Base-by-base conservation (phyloP, 1,284 basidiomycete species). In the Inonotus hispidus region DNA sequence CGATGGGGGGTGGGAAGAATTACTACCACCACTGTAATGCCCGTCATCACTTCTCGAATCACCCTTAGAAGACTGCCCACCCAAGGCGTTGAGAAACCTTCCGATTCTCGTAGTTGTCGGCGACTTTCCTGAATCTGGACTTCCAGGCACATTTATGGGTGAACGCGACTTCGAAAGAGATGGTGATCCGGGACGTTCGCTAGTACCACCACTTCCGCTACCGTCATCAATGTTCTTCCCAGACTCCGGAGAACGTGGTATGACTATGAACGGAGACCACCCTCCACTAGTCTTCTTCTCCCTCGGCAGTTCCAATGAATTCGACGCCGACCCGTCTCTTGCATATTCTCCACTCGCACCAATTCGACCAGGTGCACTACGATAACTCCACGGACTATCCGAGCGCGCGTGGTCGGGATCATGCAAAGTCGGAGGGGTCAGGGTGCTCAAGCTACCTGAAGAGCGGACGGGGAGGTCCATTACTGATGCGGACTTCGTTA, bases 41-140 rank as follows among this genome's bases (percentile, higher is more conserved):
- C 13, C 27, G 19, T 19, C 38, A 19, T 61, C 47, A 37, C 37
- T 25, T 13, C 41, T 55, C 7, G 19, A 19, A 19, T 61, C 47
- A 37, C 37, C 16, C 23, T 55, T 55, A 14, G 19, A 19, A 1
- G 32, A 53, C 3, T 25, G 29, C 8, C 29, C 25, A 19, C 13
- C 50, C 38, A 32, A 53, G 27, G 35, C 45, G n/a, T 43, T 43
- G 41, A 29, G 32, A 19, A 50, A 37, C n/a, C 94, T 92, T 29
- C 76, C 76, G 71, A 90, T 90, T 61, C 82, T 77, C 29, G 88
- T n/a, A n/a, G n/a, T 88, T 1, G 87, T 79, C 64, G 86, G 49
- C 8, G 38, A 25, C 39, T 13, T 39, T 19, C 23, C 41, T n/a
- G 37, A 29, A 14, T 19, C 39, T 3, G 41, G 41, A 21, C 41